Base-by-base conservation (phyloP, 768 basidiomycete species). In the Exsudoporus frostii region DNA sequence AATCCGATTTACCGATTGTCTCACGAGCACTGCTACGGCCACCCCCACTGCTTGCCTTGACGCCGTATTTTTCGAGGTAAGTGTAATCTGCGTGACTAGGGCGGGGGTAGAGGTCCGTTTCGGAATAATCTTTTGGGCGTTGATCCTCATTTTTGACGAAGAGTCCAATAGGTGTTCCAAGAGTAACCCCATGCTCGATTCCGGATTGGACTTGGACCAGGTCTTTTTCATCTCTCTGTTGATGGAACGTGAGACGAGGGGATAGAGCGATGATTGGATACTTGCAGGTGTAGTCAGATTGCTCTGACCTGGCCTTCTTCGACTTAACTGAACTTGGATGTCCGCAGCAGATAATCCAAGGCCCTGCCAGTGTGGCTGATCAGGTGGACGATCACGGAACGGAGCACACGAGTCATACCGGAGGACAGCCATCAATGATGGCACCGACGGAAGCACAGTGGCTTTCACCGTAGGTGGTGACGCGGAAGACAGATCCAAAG, bases 11-110 rank as follows among this genome's bases (percentile, higher is more conserved):
- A 87, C 96, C 96, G 64, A 98, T 93, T 25, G 97, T 98, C 74
- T 99, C 97, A 25, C 97, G 84, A 39, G 97, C 97, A 65, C 89
- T 92, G 63, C 90, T 92, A 19, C 97, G 79, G 7, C 97, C 97
- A 43, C 97, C 97, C 34, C 97, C 97, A 54, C 89, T 92, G 78
- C 91, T 93, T 1, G 97, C 97, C 76, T 98, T 98, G 70, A 98
- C 72, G 29, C 94, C 94, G 67, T 98, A 99, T 64, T 99, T 99
- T 62, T 92, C 86, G 53, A 98, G 84, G 72, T 99, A 99, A 15
- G 97, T 99, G 71, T 88, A 97, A 71, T 99, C 97, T 13, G 97
- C 97, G 65, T 99, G 97, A 59, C 90, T 92, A 27, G 97, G 97
- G 20, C 97, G 87, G 30, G 97, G 97, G 76, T 93, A 99, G 48